A percentile compares a stretch with the other conserved stretches of the same genome.
phyloP scores from a whole-genome alignment of 495 filamentous ascomycete species.

The Lentithecium fluviatile region DNA sequence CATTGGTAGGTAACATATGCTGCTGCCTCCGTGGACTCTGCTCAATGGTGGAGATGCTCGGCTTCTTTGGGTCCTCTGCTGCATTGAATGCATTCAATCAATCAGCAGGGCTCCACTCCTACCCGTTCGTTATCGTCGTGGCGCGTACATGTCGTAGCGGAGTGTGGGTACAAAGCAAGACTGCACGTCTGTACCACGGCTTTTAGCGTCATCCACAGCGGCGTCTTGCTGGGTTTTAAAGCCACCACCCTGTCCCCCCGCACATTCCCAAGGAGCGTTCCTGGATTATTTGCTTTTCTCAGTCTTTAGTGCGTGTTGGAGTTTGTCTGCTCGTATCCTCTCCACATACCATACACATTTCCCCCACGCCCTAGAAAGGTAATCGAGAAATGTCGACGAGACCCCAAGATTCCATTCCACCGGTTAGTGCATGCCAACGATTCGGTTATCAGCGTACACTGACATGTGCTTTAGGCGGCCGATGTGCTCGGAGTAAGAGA shows the following conservation, averaged over 20 bases:
- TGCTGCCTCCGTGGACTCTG: background rate
- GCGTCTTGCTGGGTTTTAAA: background rate
- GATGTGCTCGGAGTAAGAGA: constrained; percentile 50
- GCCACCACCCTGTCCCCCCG: constrained; percentile 6
- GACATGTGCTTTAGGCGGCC: constrained; percentile 42
- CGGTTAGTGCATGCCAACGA: constrained; percentile 3
- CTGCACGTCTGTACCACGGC: background rate
- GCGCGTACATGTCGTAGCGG: too few species aligned
- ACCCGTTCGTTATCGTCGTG: too few species aligned
- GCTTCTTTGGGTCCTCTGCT: too few species aligned
- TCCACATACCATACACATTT: background rate
- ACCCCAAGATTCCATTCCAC: constrained; percentile 31
- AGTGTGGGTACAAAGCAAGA: background rate
- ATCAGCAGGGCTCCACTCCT: too few species aligned
- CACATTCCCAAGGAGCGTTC: background rate
- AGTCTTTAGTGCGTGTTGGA: background rate
- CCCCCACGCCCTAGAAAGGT: background rate
- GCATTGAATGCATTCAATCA: too few species aligned
- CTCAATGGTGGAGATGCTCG: too few species aligned
- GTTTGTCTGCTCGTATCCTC: background rate
- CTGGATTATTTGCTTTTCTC: constrained; percentile 2
- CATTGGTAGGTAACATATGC: background rate
- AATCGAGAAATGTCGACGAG: background rate
- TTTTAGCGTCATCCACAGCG: background rate
- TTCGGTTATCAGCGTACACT: background rate